A percentile compares a stretch with the other conserved stretches of the same genome.
Conservation (phyloP, 2,329 filamentous ascomycete species). For the Botrytis paeoniae region DNA sequence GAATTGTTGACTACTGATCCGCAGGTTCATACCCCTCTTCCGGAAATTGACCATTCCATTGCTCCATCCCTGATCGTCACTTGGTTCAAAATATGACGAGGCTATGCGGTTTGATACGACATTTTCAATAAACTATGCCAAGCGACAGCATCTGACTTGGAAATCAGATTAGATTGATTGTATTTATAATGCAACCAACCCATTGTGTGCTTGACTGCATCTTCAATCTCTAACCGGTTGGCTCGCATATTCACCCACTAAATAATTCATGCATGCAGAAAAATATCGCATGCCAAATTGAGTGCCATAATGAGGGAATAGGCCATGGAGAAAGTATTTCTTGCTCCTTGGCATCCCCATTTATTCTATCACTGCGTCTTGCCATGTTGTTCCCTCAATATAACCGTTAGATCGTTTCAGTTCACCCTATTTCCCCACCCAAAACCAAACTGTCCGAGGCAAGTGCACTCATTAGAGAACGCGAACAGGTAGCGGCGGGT, state of each 20-base stretch:
- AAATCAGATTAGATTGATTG: background rate
- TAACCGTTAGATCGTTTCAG: background rate
- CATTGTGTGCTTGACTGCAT: background rate
- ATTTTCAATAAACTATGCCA: background rate
- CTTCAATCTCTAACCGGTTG: background rate
- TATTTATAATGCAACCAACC: background rate
- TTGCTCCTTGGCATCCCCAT: background rate
- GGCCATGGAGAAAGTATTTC: background rate
- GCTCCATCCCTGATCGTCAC: background rate
- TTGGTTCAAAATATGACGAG: background rate
- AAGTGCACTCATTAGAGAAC: background rate
- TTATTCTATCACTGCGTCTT: background rate
- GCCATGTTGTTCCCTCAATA: background rate
- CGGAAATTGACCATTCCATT: background rate
- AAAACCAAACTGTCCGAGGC: background rate
- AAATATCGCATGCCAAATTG: background rate
- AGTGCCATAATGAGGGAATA: background rate
- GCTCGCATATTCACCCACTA: background rate
- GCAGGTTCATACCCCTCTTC: background rate
- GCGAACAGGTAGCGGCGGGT: background rate
- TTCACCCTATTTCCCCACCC: background rate
- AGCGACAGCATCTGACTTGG: background rate
- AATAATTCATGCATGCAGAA: background rate
- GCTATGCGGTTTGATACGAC: background rate
- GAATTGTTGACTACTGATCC: background rate